Evolutionary conservation across 306 rosid species (phyloP), one percentile per base, ranked within the genome.

Genomic region (Corylus avellana): DNA sequence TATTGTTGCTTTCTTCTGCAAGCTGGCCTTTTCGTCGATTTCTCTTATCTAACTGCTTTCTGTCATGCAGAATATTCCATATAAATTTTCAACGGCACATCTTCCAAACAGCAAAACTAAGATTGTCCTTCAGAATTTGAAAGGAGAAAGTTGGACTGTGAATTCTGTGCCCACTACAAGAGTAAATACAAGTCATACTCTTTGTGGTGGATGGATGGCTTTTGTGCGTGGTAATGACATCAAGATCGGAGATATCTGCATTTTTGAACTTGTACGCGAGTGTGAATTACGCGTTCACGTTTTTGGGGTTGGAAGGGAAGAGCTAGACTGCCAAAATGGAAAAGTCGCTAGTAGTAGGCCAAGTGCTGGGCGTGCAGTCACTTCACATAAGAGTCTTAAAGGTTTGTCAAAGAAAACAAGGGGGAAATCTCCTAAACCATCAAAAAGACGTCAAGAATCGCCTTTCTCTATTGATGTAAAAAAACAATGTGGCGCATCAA

Each of bases 171-270:
- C 97, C 79, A 78, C 91, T 75, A 92, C 88, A 76, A 89, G 98
- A 88, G 97, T 94, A 81, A 87, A 94, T 85, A 92, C 97, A 32
- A 88, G 94, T 81, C 98, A 94, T 80, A 94, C 94, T 35, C 91
- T 94, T n/a, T 94, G 98, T 75, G 98, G 98, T 67, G 98, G 98
- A 79, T 94, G 97, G 98, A 85, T 92, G 92, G 96, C 96, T 49
- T 94, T 94, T 88, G 97, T 94, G 68, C 97, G 98, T 59, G 87
- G 84, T 67, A 94, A 94, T 82, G 90, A 84, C 85, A 77, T 94
- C 78, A 87, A 84, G 76, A 74, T 92, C 70, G 98, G 98, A 74
- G 98, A 94, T 83, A 78, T 92, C 67, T 94, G 98, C 84, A 80
- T 89, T 81, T 94, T 94, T 83, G 98, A 94, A 86, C 94, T 94